Conservation (phyloP, 1,284 basidiomycete genomes). For the Gomphus sp. region DNA sequence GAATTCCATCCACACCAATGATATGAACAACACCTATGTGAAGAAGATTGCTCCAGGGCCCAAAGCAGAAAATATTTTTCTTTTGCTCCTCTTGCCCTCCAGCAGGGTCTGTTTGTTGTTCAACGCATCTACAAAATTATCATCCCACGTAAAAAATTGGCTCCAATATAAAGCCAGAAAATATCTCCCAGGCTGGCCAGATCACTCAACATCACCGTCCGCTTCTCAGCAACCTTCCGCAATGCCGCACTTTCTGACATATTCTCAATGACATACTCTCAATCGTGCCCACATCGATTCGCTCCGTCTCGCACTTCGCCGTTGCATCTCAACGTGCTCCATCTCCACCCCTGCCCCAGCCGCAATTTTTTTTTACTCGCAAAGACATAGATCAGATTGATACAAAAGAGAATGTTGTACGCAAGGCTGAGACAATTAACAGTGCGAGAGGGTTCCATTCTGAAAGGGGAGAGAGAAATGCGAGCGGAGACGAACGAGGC, state of each 20-base stretch:
- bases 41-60: slow-evolving; percentile 36
- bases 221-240: slow-evolving; percentile 54
- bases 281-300: slow-evolving; percentile 30
- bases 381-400: slow-evolving; percentile 60
- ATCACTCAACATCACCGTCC: slow-evolving; percentile 47
- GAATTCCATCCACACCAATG: too few relatives aligned
- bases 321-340: slow-evolving; percentile 49
- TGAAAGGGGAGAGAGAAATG: slow-evolving; percentile 63
- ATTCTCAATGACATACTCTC: slow-evolving; percentile 17
- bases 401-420: slow-evolving; percentile 56
- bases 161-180: slow-evolving; percentile 69
- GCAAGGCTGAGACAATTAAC: slow-evolving; percentile 39
- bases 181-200: slow-evolving; percentile 64
- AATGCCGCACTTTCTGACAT: slow-evolving; percentile 29
- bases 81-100: slow-evolving; percentile 36
- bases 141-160: slow-evolving; percentile 67
- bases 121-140: slow-evolving; percentile 39
- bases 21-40: slow-evolving; percentile 19
- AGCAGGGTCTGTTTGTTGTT: slow-evolving; percentile 12
- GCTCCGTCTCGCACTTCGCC: slow-evolving; percentile 28
- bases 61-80: slow-evolving; percentile 37
- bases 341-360: slow-evolving; percentile 49
- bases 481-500: slow-evolving; percentile 68
- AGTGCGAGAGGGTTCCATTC: slow-evolving; percentile 61
- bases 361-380: slow-evolving; percentile 45